phyloP scores from a whole-genome alignment of 345 rosid genomes.

The Salix udensis region DNA sequence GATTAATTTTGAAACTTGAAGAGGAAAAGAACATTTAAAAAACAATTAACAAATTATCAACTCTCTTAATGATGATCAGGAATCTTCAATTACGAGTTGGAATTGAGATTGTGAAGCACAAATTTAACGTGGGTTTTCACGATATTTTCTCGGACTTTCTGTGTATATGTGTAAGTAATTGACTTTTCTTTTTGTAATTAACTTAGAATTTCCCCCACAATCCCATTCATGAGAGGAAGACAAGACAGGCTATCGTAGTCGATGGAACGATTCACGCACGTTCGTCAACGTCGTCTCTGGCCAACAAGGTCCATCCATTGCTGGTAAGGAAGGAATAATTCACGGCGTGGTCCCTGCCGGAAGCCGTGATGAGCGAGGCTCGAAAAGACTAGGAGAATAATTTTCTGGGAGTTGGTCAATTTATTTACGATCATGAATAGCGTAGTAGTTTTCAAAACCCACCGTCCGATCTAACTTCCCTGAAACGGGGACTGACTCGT shows the following conservation, averaged over 20 bases:
- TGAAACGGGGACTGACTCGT: neutral
- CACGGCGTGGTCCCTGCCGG: neutral
- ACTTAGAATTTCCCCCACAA: too few relatives aligned
- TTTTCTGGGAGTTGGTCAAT: too few relatives aligned
- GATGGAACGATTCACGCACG: neutral
- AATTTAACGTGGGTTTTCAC: too few relatives aligned
- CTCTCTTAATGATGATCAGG: neutral
- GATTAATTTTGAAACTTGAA: neutral
- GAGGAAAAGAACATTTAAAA: neutral
- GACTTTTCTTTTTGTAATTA: neutral
- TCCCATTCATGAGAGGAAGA: neutral
- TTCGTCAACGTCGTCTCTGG: neutral
- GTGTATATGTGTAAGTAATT: too few relatives aligned
- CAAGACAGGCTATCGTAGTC: neutral
- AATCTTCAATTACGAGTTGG: neutral
- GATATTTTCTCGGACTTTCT: neutral
- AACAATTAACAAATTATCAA: neutral
- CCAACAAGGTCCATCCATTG: neutral
- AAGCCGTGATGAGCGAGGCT: too few relatives aligned
- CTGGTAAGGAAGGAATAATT: neutral
- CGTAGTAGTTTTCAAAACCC: neutral
- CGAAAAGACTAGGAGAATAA: too few relatives aligned
- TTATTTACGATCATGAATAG: neutral
- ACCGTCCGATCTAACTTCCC: too few relatives aligned
- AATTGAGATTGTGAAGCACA: neutral